phyloP scores from a whole-genome alignment of 208 protist species.

The Leptomonas seymouri region DNA sequence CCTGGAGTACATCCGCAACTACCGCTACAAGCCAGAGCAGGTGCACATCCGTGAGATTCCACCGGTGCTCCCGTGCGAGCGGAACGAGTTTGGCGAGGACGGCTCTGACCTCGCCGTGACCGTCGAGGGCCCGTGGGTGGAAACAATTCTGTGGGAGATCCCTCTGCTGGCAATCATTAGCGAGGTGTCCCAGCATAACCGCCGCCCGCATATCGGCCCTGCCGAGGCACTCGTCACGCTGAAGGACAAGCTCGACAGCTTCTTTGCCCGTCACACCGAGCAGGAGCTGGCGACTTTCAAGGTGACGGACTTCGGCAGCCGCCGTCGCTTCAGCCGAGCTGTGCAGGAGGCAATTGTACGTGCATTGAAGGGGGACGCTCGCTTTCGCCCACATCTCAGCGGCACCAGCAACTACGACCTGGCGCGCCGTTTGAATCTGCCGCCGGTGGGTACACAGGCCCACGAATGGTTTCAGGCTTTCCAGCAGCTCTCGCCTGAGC shows the following conservation, averaged over 20 bases:
- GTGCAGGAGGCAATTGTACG: conserved; percentile 82
- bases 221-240: conserved; percentile 59
- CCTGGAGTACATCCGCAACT: conserved; percentile 75
- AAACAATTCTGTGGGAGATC: conserved; percentile 91
- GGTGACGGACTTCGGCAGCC: conserved; percentile 83
- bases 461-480: conserved; percentile 93
- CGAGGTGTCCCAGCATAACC: conserved; percentile 69
- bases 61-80: conserved; percentile 27
- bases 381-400: conserved; percentile 59
- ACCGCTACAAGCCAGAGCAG: conserved; percentile 82
- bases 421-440: conserved; percentile 61
- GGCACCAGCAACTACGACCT: conserved; percentile 90
- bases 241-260: conserved; percentile 52
- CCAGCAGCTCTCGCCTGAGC: conserved; percentile 76
- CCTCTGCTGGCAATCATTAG: conserved; percentile 83
- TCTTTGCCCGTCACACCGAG: conserved; percentile 53
- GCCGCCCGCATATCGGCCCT: conserved; percentile 49
- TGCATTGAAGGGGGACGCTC: conserved; percentile 47
- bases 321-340: conserved; percentile 78
- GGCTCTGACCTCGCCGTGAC: conserved; percentile 60
- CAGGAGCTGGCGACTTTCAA: conserved; percentile 58
- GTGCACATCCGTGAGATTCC: conserved; percentile 60
- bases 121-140: conserved; percentile 82
- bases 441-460: conserved; percentile 81
- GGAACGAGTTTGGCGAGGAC: conserved; percentile 38